phyloP scores from a whole-genome alignment of 345 rosid genomes.

The Trapa incisa region DNA sequence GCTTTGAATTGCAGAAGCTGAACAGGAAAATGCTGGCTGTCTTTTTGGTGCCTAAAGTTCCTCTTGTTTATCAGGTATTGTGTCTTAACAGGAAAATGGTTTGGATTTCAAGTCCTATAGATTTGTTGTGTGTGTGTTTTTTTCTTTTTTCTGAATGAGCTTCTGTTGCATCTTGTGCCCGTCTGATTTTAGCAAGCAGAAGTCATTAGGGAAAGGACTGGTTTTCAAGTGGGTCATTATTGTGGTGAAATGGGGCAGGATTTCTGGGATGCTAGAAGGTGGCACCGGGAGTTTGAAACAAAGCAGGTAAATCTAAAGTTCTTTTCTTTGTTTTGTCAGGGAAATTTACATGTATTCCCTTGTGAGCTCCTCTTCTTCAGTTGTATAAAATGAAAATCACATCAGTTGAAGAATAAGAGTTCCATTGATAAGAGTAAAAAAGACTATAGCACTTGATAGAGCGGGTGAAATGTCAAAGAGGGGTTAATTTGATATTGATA shows the following conservation, averaged over 20 bases:
- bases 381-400: background rate
- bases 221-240: slow-evolving; percentile 72
- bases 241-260: slow-evolving; percentile 99
- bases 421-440: background rate
- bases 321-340: background rate
- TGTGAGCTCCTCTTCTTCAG: background rate
- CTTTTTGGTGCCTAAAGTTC: slow-evolving; percentile 96
- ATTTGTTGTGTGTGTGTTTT: too few species aligned
- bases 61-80: slow-evolving; percentile 87
- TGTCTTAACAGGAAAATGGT: background rate
- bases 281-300: slow-evolving; percentile 91
- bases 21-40: slow-evolving; percentile 80
- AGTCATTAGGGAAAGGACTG: slow-evolving; percentile 71
- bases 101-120: background rate
- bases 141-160: background rate
- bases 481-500: too few species aligned
- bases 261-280: slow-evolving; percentile 81
- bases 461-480: too few species aligned
- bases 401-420: background rate
- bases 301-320: slow-evolving; percentile 53
- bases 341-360: background rate
- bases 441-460: background rate
- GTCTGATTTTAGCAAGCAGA: slow-evolving; percentile 73
- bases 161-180: slow-evolving; percentile 7
- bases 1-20: slow-evolving; percentile 39